Base-by-base conservation (phyloP, 805 yeast genomes). In the Candida berthetii region DNA sequence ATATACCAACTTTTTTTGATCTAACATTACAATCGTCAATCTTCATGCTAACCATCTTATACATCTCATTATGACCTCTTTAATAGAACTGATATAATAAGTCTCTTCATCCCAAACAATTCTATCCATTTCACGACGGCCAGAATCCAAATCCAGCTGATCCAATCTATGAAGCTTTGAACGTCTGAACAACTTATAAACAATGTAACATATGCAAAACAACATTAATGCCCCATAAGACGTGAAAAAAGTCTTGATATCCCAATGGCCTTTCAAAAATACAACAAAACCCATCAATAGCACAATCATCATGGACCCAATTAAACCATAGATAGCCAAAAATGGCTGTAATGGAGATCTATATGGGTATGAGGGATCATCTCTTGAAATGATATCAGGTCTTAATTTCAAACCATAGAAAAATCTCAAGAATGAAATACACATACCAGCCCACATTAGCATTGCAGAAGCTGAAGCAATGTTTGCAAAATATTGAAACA, bases 121-220 rank as follows among this genome's bases (percentile, higher is more conserved):
- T 38, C 88, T 67, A 60, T 88, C 96, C 63, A 82, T 78, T 57
- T 87, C 96, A 39, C 93, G 71, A 52, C 96, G 68, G 2, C 96
- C 96, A 0, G 87, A 74, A 58, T 88, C 96, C 56, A 84, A 72
- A 58, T 88, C 95, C 45, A 87, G 57, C 36, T 85, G 82, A 49
- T 84, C 90, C 36, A 85, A 62, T 38, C 85, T 72, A 40, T 79
- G 85, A 10, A 82, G 65, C 47, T 78, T 73, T 2, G 90, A 80
- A 9, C 86, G 77, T 44, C 78, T 73, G 14, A 79, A 54, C 1
- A 78, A 34, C 53, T 79, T 80, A 60, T 82, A 81, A 1, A 77
- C 74, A 25, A 68, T 15, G 50, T 74, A 83, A 31, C 76, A 68
- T 1, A 72, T 49, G 1, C 63, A 60, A 57, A 81, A 80, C 6